Evolutionary conservation across 2,329 filamentous ascomycete genomes (phyloP).

Genomic region (Chaetomiaceae sp.): DNA sequence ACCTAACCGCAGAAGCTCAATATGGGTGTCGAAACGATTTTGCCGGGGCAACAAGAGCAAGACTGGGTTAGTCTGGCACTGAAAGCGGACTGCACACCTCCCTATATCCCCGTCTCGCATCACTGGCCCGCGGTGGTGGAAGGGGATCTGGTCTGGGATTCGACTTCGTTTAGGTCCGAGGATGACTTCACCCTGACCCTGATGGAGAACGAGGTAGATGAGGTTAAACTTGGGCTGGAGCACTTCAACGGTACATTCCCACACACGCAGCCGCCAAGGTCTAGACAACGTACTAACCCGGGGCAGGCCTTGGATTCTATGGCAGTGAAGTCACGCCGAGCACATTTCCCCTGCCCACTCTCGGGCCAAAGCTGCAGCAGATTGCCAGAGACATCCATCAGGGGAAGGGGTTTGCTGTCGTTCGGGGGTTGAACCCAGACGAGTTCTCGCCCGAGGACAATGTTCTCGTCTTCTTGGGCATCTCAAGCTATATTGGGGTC

Average conservation of each 20-base stretch:
- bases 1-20: neutral
- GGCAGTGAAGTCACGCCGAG: slow-evolving; percentile 32
- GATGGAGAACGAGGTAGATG: slow-evolving; percentile 25
- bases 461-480: slow-evolving; percentile 58
- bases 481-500: slow-evolving; percentile 60
- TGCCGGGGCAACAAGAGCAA: slow-evolving; percentile 3
- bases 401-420: slow-evolving; percentile 58
- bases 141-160: slow-evolving; percentile 21
- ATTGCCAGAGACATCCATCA: slow-evolving; percentile 52
- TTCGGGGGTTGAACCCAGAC: slow-evolving; percentile 56
- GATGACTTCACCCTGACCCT: slow-evolving; percentile 27
- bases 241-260: slow-evolving; percentile 30
- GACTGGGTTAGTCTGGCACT: slow-evolving; percentile 12
- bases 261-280: no score
- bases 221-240: slow-evolving; percentile 27
- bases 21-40: slow-evolving; percentile 21
- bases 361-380: slow-evolving; percentile 47
- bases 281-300: neutral
- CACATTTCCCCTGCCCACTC: slow-evolving; percentile 56
- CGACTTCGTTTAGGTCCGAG: slow-evolving; percentile 16
- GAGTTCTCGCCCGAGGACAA: slow-evolving; percentile 57
- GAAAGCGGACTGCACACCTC: slow-evolving; percentile 11
- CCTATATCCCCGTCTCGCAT: neutral
- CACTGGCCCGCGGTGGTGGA: slow-evolving; percentile 20
- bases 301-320: slow-evolving; percentile 16